Evolutionary conservation across 495 filamentous ascomycete species (phyloP), one percentile per base, ranked within the genome.

Genomic region (Aspergillus incahuasiensis): DNA sequence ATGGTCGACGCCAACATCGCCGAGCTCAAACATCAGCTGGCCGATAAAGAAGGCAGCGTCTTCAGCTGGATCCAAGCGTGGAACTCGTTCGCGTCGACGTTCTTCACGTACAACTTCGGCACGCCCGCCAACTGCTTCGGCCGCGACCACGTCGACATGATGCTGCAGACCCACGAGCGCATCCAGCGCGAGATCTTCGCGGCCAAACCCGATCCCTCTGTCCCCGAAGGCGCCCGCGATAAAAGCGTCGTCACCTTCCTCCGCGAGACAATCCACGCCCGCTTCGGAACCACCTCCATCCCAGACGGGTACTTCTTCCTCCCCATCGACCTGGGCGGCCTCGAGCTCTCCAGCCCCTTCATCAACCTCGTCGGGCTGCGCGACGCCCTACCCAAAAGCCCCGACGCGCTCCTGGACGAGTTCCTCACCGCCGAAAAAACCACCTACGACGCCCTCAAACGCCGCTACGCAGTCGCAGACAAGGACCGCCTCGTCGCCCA

Each of bases 231-330:
- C n/a, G n/a, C n/a, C n/a, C n/a, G n/a, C 6, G 57, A 59, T n/a
- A 51, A 32, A 5, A 55, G 57, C 39, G 57, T 59, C 0, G 19
- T 59, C 15, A 49, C 25, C 4, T 59, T 32, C 20, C 51, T 59
- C 1, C 57, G 57, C 13, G 46, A 59, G 0, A 55, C 40, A 6
- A 59, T 59, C 25, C 13, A 32, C 5, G 28, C 25, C 4, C 45
- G 57, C 0, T 59, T 55, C 24, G 46, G 41, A 13, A 43, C 15
- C 15, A 9, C 35, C 8, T 40, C 44, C 8, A 50, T 59, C 12
- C 57, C 57, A 2, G 57, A 59, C 19, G 57, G 57, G 5, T 59
- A 55, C 52, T 59, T 59, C 46, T 59, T 59, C 40, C 47, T 59
- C 21, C 57, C 57, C 1, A 59, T 55, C 16, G 57, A 59, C 15